Base-by-base conservation (phyloP, 441 rosid genomes). In the Populus hybrid region DNA sequence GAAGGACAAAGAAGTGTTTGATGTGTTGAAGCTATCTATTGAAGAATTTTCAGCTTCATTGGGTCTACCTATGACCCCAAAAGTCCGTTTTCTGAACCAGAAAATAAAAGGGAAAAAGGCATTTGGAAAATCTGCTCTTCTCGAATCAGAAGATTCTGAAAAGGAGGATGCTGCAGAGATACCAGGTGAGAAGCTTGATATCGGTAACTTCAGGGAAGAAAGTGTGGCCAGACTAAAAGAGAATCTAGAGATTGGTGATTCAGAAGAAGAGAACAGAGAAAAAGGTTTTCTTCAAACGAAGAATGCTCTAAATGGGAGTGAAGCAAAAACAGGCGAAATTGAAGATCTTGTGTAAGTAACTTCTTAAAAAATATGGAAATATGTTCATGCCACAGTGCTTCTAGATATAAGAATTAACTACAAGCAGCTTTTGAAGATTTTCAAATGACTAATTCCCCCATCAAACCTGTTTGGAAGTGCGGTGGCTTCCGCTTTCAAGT, bases 21-120 rank as follows among this genome's bases (percentile, higher is more conserved):
- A 95, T 79, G 95, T 94, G 81, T 75, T 71, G 53, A 89, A 89
- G 81, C 82, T 95, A 76, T 85, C 95, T 1, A 79, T 89, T 45
- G 97, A 95, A 64, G 92, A 90, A 59, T 95, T 84, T 81, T 90
- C 99, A 53, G 95, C 98, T 65, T 92, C 99, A 18, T 77, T 95
- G 86, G 98, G 99, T 77, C 88, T 95, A 76, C 97, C 97, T 45
- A 89, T 94, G 93, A 84, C 93, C 71, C 99, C 98, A 0, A 89
- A 81, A 84, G 78, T 94, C 76, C 90, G 91, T 29, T 93, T 93
- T 79, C 77, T 91, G 76, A 88, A 88, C 73, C 86, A 85, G 71
- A 87, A 86, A 87, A 70, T 77, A 23, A 89, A 84, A 85, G 80
- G 84, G 23, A 88, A 87, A 74, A 82, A 56, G 11, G 79, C 72